Percentiles rank a stretch among this genome's conserved stretches.
Evolutionary conservation across 2,329 filamentous ascomycete species (phyloP).

Genomic region (Xylaria sp.): DNA sequence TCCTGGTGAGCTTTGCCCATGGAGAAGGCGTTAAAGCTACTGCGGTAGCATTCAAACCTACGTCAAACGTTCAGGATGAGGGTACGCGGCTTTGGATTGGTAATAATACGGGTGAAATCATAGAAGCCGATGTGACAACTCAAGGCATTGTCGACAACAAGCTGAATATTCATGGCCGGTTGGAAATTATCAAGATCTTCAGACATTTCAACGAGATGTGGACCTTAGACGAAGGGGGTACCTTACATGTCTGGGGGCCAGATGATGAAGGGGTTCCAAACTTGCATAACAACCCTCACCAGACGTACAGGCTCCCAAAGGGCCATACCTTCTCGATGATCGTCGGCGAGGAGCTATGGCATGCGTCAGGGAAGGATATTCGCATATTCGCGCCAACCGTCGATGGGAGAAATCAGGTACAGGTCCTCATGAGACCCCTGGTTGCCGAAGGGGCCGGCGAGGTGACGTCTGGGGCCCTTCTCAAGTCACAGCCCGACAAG

Average conservation of each 20-base stretch:
- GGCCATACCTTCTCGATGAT: constrained; percentile 89
- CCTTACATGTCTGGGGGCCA: constrained; percentile 83
- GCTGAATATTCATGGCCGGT: constrained; percentile 72
- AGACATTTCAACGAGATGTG: constrained; percentile 88
- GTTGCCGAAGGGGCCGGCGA: constrained; percentile 76
- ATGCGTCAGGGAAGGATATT: constrained; percentile 84
- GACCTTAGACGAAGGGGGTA: constrained; percentile 89
- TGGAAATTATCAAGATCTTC: constrained; percentile 82
- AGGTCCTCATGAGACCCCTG: constrained; percentile 73
- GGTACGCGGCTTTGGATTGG: constrained; percentile 86
- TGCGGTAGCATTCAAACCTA: constrained; percentile 83
- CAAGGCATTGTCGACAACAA: constrained; percentile 72
- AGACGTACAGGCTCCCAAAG: constrained; percentile 76
- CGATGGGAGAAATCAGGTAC: constrained; percentile 70
- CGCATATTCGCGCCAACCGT: constrained; percentile 77
- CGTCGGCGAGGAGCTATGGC: constrained; percentile 83
- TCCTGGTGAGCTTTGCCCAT: constrained; percentile 78
- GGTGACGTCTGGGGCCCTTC: constrained; percentile 78
- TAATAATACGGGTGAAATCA: constrained; percentile 82
- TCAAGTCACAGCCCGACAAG: constrained; percentile 74
- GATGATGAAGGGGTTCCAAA: constrained; percentile 73
- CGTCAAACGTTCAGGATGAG: constrained; percentile 75
- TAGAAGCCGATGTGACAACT: constrained; percentile 81
- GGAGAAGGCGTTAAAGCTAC: constrained; percentile 84
- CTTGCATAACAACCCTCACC: constrained; percentile 69